These are phyloP conservation scores for Lagenidium giganteum DNA, from an alignment of 352 stramenopile species.

Conservation along the genomic window DNA sequence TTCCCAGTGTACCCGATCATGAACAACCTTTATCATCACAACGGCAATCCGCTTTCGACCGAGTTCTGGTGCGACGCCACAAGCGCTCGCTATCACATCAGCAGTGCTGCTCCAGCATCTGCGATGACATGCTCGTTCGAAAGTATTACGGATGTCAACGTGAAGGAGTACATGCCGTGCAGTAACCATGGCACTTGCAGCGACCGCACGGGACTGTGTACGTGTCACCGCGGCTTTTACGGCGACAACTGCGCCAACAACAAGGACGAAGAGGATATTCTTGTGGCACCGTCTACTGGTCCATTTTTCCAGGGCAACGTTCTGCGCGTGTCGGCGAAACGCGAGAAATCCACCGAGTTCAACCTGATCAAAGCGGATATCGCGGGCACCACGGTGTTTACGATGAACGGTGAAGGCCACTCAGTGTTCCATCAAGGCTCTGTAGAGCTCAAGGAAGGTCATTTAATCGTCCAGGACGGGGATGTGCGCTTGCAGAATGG, in stretches of 20 bases:
- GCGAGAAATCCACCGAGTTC: slow-evolving; percentile 41
- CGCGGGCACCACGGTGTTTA: slow-evolving; percentile 39
- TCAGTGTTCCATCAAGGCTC: slow-evolving; percentile 36
- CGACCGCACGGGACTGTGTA: slow-evolving; percentile 36
- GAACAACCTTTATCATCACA: slow-evolving; percentile 73
- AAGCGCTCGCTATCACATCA: slow-evolving; percentile 7
- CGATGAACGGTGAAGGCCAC: slow-evolving; percentile 48
- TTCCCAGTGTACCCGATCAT: slow-evolving; percentile 73
- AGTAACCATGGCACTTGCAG: slow-evolving; percentile 58
- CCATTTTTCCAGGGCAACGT: slow-evolving; percentile 72
- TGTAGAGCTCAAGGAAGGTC: slow-evolving; percentile 33
- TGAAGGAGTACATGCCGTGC: slow-evolving; percentile 57
- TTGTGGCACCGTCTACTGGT: slow-evolving; percentile 34
- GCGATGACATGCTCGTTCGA: slow-evolving; percentile 37
- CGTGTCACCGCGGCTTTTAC: slow-evolving; percentile 59
- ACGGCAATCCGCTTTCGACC: slow-evolving; percentile 40
- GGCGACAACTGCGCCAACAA: slow-evolving; percentile 68
- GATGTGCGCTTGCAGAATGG: slow-evolving; percentile 29
- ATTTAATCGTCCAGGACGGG: slow-evolving; percentile 44
- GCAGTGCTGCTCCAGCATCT: slow-evolving; percentile 11
- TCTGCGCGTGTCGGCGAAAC: slow-evolving; percentile 44
- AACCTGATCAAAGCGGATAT: slow-evolving; percentile 67
- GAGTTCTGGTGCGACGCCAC: slow-evolving; percentile 58
- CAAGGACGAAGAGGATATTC: slow-evolving; percentile 55
- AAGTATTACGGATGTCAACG: slow-evolving; percentile 24